Evolutionary conservation across 2,329 filamentous ascomycete species (phyloP).

Genomic region (Shiraia bambusicola): DNA sequence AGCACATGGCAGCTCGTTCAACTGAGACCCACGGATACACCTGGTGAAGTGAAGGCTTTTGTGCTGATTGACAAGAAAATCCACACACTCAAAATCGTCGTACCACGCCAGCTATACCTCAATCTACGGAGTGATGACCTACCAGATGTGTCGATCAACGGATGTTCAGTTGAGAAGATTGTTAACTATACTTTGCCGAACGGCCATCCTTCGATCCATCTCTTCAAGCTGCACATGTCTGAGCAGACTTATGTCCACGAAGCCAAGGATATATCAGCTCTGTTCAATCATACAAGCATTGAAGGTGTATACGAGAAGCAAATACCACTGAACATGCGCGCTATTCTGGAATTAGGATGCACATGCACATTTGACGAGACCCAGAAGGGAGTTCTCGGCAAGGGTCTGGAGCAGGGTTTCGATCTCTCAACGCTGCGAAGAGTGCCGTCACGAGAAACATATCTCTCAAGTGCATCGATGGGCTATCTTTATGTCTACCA

Average conservation of each 20-base stretch:
- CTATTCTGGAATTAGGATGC: constrained; percentile 85
- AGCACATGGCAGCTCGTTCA: constrained; percentile 96
- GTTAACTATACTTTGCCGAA: constrained; percentile 92
- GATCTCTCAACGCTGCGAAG: constrained; percentile 76
- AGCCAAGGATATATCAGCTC: constrained; percentile 73
- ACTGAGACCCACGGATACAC: constrained; percentile 76
- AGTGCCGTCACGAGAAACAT: constrained; percentile 66
- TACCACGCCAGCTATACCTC: constrained; percentile 85
- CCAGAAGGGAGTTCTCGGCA: constrained; percentile 87
- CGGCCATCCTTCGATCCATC: constrained; percentile 86
- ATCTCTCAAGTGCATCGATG: constrained; percentile 73
- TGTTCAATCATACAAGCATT: constrained; percentile 91
- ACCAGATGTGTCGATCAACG: constrained; percentile 82
- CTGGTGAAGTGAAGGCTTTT: constrained; percentile 83
- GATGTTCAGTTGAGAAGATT: constrained; percentile 88
- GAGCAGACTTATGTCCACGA: constrained; percentile 87
- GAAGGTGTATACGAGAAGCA: constrained; percentile 97
- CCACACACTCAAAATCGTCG: constrained; percentile 82
- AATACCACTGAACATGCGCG: constrained; percentile 81
- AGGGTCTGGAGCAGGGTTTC: constrained; percentile 90
- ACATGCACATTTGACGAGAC: constrained; percentile 90
- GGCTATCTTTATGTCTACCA: constrained; percentile 93
- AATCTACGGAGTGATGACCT: constrained; percentile 87
- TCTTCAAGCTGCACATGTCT: constrained; percentile 90
- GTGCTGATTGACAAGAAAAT: constrained; percentile 93